phyloP scores from a whole-genome alignment of 2,329 filamentous ascomycete genomes.

The Colletotrichum sp. region DNA sequence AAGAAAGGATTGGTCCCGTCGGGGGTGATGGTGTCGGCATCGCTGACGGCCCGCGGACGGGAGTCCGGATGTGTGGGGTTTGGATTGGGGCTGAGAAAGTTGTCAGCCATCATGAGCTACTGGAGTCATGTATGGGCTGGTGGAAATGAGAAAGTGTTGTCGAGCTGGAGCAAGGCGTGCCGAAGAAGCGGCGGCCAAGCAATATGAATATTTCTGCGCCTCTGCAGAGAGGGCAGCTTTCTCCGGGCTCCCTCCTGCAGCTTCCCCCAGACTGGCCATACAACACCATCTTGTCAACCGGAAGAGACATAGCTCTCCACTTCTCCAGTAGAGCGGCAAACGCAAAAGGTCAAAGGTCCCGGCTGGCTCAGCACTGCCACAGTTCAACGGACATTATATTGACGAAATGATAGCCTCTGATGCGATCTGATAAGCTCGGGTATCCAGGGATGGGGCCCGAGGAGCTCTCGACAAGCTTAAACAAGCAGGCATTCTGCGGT shows the following conservation, averaged over 20 bases:
- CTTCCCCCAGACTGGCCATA: not conserved
- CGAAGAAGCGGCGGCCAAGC: slow-evolving; percentile 10
- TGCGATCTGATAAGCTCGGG: slow-evolving; percentile 10
- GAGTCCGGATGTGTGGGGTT: slow-evolving; percentile 5
- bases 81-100: slow-evolving; percentile 10
- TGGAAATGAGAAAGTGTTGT: slow-evolving; percentile 8
- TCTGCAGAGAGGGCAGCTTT: slow-evolving; percentile 1
- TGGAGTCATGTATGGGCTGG: not conserved
- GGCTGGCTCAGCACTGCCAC: slow-evolving; percentile 8
- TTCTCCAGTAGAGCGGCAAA: not conserved
- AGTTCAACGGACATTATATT: not conserved
- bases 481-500: not conserved
- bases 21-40: slow-evolving; percentile 16
- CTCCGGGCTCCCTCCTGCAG: not conserved
- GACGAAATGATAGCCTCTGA: not conserved
- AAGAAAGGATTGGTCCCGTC: slow-evolving; percentile 25
- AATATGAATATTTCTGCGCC: slow-evolving; percentile 2
- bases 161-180: slow-evolving; percentile 15
- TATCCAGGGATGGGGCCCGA: not conserved
- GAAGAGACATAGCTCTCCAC: slow-evolving; percentile 7
- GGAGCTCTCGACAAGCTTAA: slow-evolving; percentile 6
- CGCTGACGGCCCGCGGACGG: slow-evolving; percentile 10
- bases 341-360: not conserved
- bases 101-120: slow-evolving; percentile 6
- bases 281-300: not conserved